These are phyloP conservation scores for Blumeriella jaapii DNA, from an alignment of 2,329 filamentous ascomycete species.

Conservation along the genomic window DNA sequence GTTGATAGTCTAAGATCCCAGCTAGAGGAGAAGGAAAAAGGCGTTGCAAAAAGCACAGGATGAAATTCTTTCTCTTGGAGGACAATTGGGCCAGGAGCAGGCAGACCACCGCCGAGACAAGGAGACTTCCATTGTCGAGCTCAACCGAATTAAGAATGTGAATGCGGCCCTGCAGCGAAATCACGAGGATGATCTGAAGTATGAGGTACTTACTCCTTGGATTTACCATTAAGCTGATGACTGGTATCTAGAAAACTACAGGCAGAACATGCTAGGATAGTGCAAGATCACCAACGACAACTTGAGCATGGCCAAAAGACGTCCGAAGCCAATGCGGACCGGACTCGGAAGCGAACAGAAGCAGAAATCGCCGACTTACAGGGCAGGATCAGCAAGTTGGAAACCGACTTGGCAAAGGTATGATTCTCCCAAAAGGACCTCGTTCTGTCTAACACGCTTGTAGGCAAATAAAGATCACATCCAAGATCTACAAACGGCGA, in stretches of 20 bases:
- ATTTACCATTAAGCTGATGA: conserved; percentile 12
- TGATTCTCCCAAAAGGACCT: neutral
- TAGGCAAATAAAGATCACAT: conserved; percentile 48
- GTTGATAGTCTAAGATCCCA: conserved; percentile 76
- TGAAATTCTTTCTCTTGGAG: conserved; percentile 36
- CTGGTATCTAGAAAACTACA: conserved; percentile 22
- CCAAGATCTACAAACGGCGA: conserved; percentile 46
- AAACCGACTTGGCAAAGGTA: conserved; percentile 52
- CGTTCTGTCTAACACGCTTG: conserved; percentile 7
- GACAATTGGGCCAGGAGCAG: conserved; percentile 59
- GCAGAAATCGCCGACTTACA: conserved; percentile 53
- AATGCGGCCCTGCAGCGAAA: conserved; percentile 61
- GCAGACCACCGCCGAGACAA: conserved; percentile 58
- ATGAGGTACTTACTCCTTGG: conserved; percentile 21
- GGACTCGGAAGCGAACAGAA: conserved; percentile 38
- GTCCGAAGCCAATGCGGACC: conserved; percentile 38
- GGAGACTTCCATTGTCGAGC: conserved; percentile 42
- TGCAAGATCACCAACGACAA: conserved; percentile 30
- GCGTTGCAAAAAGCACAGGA: conserved; percentile 37
- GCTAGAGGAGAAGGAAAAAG: conserved; percentile 57
- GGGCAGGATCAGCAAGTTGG: conserved; percentile 47
- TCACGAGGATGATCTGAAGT: conserved; percentile 55
- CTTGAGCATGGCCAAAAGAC: conserved; percentile 37
- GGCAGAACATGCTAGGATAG: conserved; percentile 25
- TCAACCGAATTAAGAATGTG: conserved; percentile 34